Evolutionary conservation across 2,329 filamentous ascomycete species (phyloP).

Genomic region (Colletotrichum sp.): DNA sequence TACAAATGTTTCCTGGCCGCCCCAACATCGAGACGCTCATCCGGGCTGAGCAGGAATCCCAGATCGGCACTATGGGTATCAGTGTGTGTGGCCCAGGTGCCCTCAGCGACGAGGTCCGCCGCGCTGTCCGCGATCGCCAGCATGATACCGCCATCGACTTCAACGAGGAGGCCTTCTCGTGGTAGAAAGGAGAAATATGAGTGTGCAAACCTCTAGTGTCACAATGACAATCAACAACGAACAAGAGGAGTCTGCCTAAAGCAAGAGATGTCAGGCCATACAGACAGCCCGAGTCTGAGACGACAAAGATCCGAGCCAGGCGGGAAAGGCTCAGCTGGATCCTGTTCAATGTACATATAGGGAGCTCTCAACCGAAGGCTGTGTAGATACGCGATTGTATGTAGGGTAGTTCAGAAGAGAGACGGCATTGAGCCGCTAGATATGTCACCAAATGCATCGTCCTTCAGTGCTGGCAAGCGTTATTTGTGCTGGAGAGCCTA

Average conservation of each 20-base stretch:
- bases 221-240: not conserved
- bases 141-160: slow-evolving; percentile 75
- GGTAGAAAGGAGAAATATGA: slow-evolving; percentile 38
- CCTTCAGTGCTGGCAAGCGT: not conserved
- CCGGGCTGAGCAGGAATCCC: slow-evolving; percentile 75
- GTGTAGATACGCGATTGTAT: not conserved
- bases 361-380: not conserved
- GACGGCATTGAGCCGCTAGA: not conserved
- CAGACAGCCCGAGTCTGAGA: not conserved
- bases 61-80: slow-evolving; percentile 76
- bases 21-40: slow-evolving; percentile 77
- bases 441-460: not conserved
- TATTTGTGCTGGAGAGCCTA: not conserved
- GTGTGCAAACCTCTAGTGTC: not conserved
- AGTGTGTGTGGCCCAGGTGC: slow-evolving; percentile 77
- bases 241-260: not conserved
- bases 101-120: slow-evolving; percentile 76
- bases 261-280: not conserved
- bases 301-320: not conserved
- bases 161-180: slow-evolving; percentile 78
- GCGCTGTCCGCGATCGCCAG: slow-evolving; percentile 69
- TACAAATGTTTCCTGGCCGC: slow-evolving; percentile 84
- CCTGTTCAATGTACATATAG: not conserved
- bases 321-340: not conserved
- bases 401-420: not conserved